Conservation (phyloP, 2,329 filamentous ascomycete genomes). For the Meredithiella fracta region DNA sequence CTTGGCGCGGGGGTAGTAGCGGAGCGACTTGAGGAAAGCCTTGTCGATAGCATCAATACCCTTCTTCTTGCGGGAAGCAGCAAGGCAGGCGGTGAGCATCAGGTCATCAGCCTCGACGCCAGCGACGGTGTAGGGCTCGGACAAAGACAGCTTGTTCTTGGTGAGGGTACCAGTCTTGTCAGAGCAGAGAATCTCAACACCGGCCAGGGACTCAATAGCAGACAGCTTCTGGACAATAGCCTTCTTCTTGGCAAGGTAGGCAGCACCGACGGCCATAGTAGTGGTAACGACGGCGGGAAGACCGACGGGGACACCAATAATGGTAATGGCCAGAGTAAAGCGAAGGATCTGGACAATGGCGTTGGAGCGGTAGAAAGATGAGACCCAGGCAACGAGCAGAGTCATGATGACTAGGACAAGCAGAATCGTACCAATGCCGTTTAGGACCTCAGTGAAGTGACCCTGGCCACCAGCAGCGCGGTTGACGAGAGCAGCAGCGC, state of each 20-base stretch:
- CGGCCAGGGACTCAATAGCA: constrained; percentile 79
- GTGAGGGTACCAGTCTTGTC: constrained; percentile 90
- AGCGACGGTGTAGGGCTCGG: constrained; percentile 67
- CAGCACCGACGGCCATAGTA: constrained; percentile 86
- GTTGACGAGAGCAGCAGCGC: constrained; percentile 71
- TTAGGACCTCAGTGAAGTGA: constrained; percentile 83
- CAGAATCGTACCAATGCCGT: constrained; percentile 68
- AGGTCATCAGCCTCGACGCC: constrained; percentile 76
- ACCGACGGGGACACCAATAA: constrained; percentile 84
- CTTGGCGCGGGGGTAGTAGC: constrained; percentile 71
- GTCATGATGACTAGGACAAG: constrained; percentile 67
- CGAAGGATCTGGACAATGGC: constrained; percentile 61
- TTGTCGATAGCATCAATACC: constrained; percentile 91
- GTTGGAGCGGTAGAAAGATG: constrained; percentile 78
- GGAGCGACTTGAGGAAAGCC: constrained; percentile 76
- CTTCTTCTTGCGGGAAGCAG: constrained; percentile 87
- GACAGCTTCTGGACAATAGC: constrained; percentile 87
- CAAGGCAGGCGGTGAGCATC: constrained; percentile 81
- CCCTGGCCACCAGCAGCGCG: constrained; percentile 56
- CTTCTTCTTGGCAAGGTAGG: constrained; percentile 81
- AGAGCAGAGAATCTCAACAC: constrained; percentile 85
- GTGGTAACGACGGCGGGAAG: constrained; percentile 86
- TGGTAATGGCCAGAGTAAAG: constrained; percentile 77
- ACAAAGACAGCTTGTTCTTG: constrained; percentile 82
- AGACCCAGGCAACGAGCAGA: constrained; percentile 68